Base-by-base conservation (phyloP, 2,329 filamentous ascomycete genomes). In the Myriangium duriaei region DNA sequence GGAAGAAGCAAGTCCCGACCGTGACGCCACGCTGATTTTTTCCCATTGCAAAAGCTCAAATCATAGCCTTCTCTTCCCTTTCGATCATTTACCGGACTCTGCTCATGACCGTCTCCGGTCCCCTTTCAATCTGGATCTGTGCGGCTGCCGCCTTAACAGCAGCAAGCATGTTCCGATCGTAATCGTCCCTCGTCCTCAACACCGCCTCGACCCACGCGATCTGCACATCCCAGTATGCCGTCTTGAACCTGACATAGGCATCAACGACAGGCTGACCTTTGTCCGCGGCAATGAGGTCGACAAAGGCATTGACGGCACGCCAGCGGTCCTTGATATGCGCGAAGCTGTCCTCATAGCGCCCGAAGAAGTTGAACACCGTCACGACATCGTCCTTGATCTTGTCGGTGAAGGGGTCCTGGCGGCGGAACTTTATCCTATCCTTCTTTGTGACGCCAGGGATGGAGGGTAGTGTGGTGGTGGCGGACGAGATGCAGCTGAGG, bases 201-300 rank as follows among this genome's bases (percentile, higher is more conserved):
- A 94, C 88, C 5, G 83, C 81, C 67, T 98, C 92, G 5, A 98
- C 86, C 91, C 91, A 98, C 32, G 78, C 80, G 42, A 96, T 78
- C 58, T 92, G 85, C 55, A 96, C 66, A 61, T 98, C 91, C 83
- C 88, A 94, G 59, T 94, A 95, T 32, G 74, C 71, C 28, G 62
- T 65, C 68, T 95, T 96, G 64, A 98, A 88, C 4, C 67, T 64
- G 49, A 80, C 80, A 53, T 93, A 96, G 1, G 83, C 77, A 36
- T 81, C 75, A 11, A 85, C 76, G 1, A 95, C 68, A 15, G 66
- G 69, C 18, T 76, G 71, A 35, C 78, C 79, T 54, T 91, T 85
- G 18, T 79, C 76, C 3, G 76, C 76, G 33, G 71, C 67, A n/a
- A 98, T 67, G 42, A 98, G 63, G 32, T 76, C 71, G 13, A 92